Percentiles rank a stretch among this genome's conserved stretches.
Evolutionary conservation across 352 stramenopile genomes (phyloP).

Genomic region (Globisporangium middletonii): DNA sequence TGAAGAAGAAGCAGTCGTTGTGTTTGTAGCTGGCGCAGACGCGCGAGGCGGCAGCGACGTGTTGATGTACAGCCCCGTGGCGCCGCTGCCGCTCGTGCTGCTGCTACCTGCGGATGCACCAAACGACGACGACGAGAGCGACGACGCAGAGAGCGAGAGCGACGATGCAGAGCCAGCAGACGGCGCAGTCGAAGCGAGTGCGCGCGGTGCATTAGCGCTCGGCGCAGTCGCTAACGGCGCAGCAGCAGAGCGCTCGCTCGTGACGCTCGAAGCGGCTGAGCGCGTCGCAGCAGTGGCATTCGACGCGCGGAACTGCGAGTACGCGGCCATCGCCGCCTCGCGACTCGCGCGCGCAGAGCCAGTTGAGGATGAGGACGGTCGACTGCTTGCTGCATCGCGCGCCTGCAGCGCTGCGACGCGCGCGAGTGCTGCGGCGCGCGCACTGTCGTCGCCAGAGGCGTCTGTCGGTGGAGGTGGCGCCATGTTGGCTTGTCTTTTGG

Average conservation of each 20-base stretch:
- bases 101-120: neutral
- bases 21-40: neutral
- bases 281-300: conserved; percentile 4
- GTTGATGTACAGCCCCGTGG: conserved; percentile 8
- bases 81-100: neutral
- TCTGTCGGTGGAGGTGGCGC: neutral
- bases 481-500: neutral
- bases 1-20: neutral
- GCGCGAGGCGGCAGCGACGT: conserved; percentile 5
- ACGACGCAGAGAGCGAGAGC: conserved; percentile 1
- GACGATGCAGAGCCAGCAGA: neutral
- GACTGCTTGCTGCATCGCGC: neutral
- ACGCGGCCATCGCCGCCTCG: conserved; percentile 9
- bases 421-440: neutral
- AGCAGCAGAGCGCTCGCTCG: neutral
- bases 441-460: neutral
- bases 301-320: conserved; percentile 12
- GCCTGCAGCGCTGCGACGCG: neutral
- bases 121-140: conserved; percentile 3
- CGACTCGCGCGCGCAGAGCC: conserved; percentile 1
- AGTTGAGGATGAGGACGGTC: neutral
- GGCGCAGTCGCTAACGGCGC: neutral
- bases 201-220: too few relatives aligned
- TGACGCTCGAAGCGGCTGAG: conserved; percentile 7
- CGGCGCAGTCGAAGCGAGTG: neutral